Percentiles rank a stretch among this genome's conserved stretches.
phyloP scores from a whole-genome alignment of 2,329 filamentous ascomycete species.

The Parastagonospora avenae region DNA sequence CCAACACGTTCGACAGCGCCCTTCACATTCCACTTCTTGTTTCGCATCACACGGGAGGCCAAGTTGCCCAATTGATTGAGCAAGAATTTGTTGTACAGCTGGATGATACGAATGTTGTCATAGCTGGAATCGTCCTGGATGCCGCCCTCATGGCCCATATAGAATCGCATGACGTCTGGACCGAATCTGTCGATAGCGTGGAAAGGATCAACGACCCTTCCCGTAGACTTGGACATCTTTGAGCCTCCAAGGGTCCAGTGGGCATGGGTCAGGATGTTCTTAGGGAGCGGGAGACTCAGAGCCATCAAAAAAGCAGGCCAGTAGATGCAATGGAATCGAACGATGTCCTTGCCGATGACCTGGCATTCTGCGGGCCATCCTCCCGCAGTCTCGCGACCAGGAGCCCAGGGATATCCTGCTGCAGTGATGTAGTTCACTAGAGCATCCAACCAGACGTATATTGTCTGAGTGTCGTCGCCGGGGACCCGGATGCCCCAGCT shows the following conservation, averaged over 20 bases:
- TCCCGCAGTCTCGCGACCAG: slow-evolving; percentile 64
- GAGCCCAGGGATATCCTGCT: slow-evolving; percentile 81
- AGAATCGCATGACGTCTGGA: slow-evolving; percentile 86
- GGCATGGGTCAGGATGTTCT: slow-evolving; percentile 82
- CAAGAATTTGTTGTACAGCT: slow-evolving; percentile 79
- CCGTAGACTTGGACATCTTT: slow-evolving; percentile 97
- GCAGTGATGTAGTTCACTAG: slow-evolving; percentile 92
- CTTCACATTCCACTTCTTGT: slow-evolving; percentile 71
- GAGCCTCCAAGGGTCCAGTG: slow-evolving; percentile 92
- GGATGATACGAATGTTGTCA: slow-evolving; percentile 75
- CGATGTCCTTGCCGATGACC: slow-evolving; percentile 94
- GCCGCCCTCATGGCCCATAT: slow-evolving; percentile 79
- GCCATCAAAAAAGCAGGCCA: slow-evolving; percentile 97
- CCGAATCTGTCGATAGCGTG: slow-evolving; percentile 89
- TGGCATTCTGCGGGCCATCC: slow-evolving; percentile 93
- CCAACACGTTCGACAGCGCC: slow-evolving; percentile 58
- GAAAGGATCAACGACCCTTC: slow-evolving; percentile 94
- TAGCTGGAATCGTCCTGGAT: slow-evolving; percentile 82
- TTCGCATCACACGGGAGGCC: slow-evolving; percentile 69
- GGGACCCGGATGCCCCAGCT: slow-evolving; percentile 91
- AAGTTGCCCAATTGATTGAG: slow-evolving; percentile 82
- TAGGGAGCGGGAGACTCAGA: slow-evolving; percentile 76
- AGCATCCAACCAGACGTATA: slow-evolving; percentile 98
- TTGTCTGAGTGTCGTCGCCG: slow-evolving; percentile 81
- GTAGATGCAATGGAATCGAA: slow-evolving; percentile 94